Percentiles rank a stretch among this genome's conserved stretches.
phyloP scores from a whole-genome alignment of 352 stramenopile genomes.

The Globisporangium radiosum region DNA sequence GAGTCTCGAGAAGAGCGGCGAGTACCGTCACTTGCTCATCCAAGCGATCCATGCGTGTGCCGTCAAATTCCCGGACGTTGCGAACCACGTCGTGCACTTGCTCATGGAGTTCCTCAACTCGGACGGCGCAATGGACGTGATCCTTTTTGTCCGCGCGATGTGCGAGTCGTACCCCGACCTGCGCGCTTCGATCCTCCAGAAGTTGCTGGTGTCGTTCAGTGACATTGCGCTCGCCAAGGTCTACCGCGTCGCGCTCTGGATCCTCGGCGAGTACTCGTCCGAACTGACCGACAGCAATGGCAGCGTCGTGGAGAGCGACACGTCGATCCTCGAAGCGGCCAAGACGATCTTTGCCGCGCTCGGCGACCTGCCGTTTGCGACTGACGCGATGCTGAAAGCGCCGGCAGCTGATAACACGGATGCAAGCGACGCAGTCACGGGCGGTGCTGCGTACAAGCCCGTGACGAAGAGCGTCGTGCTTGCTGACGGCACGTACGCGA shows the following conservation, averaged over 20 bases:
- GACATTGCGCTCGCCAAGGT: slow-evolving; percentile 94
- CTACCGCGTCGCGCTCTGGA: slow-evolving; percentile 97
- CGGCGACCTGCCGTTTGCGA: slow-evolving; percentile 66
- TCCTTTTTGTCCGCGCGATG: slow-evolving; percentile 98
- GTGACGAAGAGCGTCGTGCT: slow-evolving; percentile 98
- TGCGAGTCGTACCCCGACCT: slow-evolving; percentile 95
- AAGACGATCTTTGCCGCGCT: slow-evolving; percentile 88
- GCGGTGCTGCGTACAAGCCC: slow-evolving; percentile 72
- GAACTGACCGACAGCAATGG: slow-evolving; percentile 20
- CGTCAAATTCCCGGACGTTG: slow-evolving; percentile 96
- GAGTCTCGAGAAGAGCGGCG: slow-evolving; percentile 91
- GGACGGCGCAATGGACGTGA: slow-evolving; percentile 97
- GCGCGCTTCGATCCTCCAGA: slow-evolving; percentile 89
- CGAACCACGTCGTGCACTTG: slow-evolving; percentile 95
- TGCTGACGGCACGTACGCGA: slow-evolving; percentile 98
- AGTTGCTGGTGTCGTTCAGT: slow-evolving; percentile 92
- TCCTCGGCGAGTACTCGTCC: slow-evolving; percentile 91
- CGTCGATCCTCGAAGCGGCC: slow-evolving; percentile 67
- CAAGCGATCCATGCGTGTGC: slow-evolving; percentile 97
- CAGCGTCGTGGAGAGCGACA: slow-evolving; percentile 35
- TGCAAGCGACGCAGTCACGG: slow-evolving; percentile 9
- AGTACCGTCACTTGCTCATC: slow-evolving; percentile 98
- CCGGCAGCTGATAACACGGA: slow-evolving; percentile 15
- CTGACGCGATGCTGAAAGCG: slow-evolving; percentile 43
- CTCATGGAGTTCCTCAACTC: slow-evolving; percentile 99